These are phyloP conservation scores for Suhomyces bribrorum DNA, from an alignment of 1,139 yeast species.

Conservation along the genomic window DNA sequence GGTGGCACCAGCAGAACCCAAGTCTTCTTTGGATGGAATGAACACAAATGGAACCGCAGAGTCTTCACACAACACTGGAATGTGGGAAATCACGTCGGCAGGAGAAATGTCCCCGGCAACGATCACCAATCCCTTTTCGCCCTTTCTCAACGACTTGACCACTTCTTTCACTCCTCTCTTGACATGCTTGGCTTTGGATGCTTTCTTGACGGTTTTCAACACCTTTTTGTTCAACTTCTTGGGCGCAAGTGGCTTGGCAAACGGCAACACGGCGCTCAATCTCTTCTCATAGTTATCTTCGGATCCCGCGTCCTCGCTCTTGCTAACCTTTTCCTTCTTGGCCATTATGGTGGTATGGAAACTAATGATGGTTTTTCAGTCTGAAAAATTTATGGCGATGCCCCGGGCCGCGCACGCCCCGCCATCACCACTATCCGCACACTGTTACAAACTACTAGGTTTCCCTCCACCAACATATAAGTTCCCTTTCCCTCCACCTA, in stretches of 20 bases:
- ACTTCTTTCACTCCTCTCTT: slow-evolving; percentile 99
- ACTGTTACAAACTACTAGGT: too few relatives aligned
- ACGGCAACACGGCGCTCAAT: slow-evolving; percentile 85
- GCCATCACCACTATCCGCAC: slow-evolving; percentile 4
- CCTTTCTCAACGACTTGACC: slow-evolving; percentile 95
- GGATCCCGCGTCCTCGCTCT: slow-evolving; percentile 36
- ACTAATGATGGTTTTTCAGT: slow-evolving; percentile 1
- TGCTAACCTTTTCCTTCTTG: slow-evolving; percentile 50
- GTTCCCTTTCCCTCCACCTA: too few relatives aligned
- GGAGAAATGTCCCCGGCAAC: slow-evolving; percentile 99
- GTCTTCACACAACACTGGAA: slow-evolving; percentile 97
- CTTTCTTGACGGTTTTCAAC: slow-evolving; percentile 93
- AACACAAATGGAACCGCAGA: slow-evolving; percentile 85
- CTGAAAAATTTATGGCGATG: slow-evolving; percentile 17
- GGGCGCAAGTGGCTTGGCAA: slow-evolving; percentile 94
- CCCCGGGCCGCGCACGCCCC: slow-evolving; percentile 10
- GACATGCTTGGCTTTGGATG: slow-evolving; percentile 96
- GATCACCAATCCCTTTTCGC: slow-evolving; percentile 94
- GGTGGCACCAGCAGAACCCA: slow-evolving; percentile 98
- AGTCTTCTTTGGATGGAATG: slow-evolving; percentile 95
- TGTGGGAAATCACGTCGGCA: slow-evolving; percentile 93
- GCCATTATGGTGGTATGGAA: slow-evolving; percentile 40
- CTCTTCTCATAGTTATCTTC: slow-evolving; percentile 91
- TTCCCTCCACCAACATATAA: too few relatives aligned
- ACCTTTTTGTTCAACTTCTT: slow-evolving; percentile 95